Evolutionary conservation across 495 filamentous ascomycete genomes (phyloP), one percentile per base, ranked within the genome.

Genomic region (Podospora sp.): DNA sequence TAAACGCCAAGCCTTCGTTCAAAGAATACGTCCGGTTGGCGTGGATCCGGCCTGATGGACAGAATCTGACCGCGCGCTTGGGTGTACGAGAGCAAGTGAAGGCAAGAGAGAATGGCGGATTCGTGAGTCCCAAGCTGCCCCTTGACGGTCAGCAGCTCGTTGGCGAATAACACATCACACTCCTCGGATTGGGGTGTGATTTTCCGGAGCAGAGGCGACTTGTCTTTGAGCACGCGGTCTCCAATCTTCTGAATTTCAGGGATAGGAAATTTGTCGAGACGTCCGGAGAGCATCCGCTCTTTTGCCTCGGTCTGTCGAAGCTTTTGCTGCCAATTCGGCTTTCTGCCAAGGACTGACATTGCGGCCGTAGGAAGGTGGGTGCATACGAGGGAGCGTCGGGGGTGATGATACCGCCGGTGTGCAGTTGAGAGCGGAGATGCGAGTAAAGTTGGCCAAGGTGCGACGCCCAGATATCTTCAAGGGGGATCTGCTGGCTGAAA

Each of bases 1-100:
- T 70, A 70, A 18, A 65, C 26, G 8, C 51, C 16, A 5, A 64
- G 46, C 29, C 53, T 53, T 36, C 26, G 53, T 14, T 66, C 60
- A 27, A 70, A 70, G 27, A 70, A 70, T 2, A 62, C 21, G 36
- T 68, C 61, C 2, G n/a, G 11, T 5, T 26, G 12, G 6, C 5
- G 24, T 5, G 12, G 14, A 18, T 36, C 50, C 6, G 56, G 64
- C 24, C 22, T 55, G 33, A 67, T 20, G 2, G 64, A 60, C 0
- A 67, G 20, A 12, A 70, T 50, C 52, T 70, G 68, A 6, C 63
- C 60, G 35, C 63, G 68, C 6, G 64, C 68, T 36, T 64, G 51
- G 1, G 66, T 50, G 29, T 65, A 63, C 8, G 63, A 57, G 20
- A 70, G 51, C 0, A 66, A 36, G 36, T 66, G 65, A 18, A 70